Evolutionary conservation across 2,329 filamentous ascomycete genomes (phyloP).

Genomic region (Aspergillus melleus): DNA sequence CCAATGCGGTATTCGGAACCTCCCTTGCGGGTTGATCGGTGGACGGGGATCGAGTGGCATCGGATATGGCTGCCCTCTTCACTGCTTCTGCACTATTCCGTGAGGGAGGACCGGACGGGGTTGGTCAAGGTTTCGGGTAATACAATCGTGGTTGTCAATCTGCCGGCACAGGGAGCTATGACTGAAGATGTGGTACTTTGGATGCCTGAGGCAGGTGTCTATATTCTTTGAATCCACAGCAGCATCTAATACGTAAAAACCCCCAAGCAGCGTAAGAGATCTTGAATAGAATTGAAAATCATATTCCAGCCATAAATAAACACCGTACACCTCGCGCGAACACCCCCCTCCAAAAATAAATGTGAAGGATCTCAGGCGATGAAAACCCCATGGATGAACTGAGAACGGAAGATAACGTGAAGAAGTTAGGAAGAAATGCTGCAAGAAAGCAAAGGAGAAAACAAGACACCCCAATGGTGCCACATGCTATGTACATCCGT

Average conservation of each 20-base stretch:
- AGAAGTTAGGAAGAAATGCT: constrained; percentile 23
- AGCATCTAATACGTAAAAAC: too few species aligned
- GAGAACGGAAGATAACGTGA: constrained; percentile 19
- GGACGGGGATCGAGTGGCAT: not conserved
- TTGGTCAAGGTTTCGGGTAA: not conserved
- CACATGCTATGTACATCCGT: constrained; percentile 40
- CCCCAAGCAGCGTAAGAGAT: not conserved
- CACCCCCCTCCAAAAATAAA: constrained; percentile 28
- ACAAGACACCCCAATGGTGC: constrained; percentile 13
- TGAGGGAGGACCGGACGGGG: not conserved
- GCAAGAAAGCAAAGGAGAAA: constrained; percentile 22
- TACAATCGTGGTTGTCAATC: not conserved
- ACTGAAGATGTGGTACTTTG: not conserved
- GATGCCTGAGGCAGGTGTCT: not conserved
- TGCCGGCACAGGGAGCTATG: not conserved
- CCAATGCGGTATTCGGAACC: not conserved
- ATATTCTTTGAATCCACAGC: too few species aligned
- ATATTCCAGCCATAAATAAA: constrained; percentile 30
- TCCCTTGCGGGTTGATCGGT: not conserved
- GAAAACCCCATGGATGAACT: constrained; percentile 23
- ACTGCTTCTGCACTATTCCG: not conserved
- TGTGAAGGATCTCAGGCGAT: constrained; percentile 18
- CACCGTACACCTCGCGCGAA: constrained; percentile 34
- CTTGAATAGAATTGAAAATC: constrained; percentile 20
- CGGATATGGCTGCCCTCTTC: not conserved